Evolutionary conservation across 1,284 basidiomycete species (phyloP), one percentile per base, ranked within the genome.

Genomic region (Puccinia sorghi): DNA sequence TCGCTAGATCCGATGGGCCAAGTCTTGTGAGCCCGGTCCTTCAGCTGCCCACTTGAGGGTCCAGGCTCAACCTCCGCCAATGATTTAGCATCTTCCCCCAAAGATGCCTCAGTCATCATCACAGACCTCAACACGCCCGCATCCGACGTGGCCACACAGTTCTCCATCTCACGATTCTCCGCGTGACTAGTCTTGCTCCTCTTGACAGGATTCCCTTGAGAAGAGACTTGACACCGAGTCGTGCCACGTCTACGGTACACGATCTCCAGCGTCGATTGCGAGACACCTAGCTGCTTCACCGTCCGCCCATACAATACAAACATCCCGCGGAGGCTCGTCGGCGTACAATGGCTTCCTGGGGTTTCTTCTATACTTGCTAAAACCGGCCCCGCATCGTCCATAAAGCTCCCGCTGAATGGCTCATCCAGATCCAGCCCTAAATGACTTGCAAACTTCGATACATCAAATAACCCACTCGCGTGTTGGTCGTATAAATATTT

Each of bases 401-500:
- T n/a, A 25, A 79, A 79, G 25, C 6, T 39, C 5, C 22, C 9
- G 37, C 76, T 79, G 27, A 79, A 79, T 3, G 32, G 37, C 52
- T 79, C 69, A 39, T 79, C 67, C 15, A 64, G 41, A 41, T 72
- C 59, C 46, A 79, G n/a, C 7, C 46, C 41, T 3, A 79, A 48
- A n/a, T 43, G 56, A 13, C 32, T 43, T 12, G 41, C 52, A 48
- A 79, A 63, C 52, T 54, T 61, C 48, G 43, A 27, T 11, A 79
- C 12, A 66, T 79, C 69, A 20, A 72, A 70, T 15, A 39, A n/a
- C 12, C 50, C 66, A n/a, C 43, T 72, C 2, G 69, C 56, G 8
- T 71, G 37, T 46, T 79, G 76, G 43, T 79, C 76, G 25, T 72
- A 64, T 12, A 79, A 37, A 41, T 69, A 79, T 46, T 79, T 79